Evolutionary conservation across 75 land plant species (phyloP).

Genomic region (Cunninghamia lanceolata): DNA sequence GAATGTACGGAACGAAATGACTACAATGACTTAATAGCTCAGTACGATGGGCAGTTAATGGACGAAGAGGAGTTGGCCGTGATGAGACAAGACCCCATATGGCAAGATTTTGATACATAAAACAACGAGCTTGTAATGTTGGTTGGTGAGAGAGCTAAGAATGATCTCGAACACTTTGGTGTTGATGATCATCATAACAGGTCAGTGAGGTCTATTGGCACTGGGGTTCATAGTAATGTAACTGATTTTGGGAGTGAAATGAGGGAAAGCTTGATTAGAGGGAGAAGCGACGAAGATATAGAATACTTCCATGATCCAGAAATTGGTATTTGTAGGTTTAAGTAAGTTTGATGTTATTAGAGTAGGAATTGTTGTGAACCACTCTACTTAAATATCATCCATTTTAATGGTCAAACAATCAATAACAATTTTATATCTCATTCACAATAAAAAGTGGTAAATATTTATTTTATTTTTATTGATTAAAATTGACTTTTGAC

Average conservation of each 20-base stretch:
- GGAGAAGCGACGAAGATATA: conserved; percentile 83
- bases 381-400: too few relatives aligned
- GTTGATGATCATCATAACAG: conserved; percentile 76
- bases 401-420: too few relatives aligned
- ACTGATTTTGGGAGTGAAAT: conserved; percentile 87
- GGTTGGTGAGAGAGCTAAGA: conserved; percentile 39
- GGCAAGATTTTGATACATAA: conserved; percentile 80
- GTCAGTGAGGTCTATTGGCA: conserved; percentile 79
- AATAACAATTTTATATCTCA: too few relatives aligned
- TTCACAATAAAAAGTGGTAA: too few relatives aligned
- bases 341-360: background rate
- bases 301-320: conserved; percentile 61
- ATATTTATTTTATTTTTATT: too few relatives aligned
- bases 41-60: conserved; percentile 76
- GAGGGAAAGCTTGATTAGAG: conserved; percentile 66
- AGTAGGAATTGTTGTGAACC: too few relatives aligned
- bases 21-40: conserved; percentile 49
- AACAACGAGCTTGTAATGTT: conserved; percentile 43
- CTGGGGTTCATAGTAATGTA: conserved; percentile 76
- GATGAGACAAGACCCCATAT: conserved; percentile 73
- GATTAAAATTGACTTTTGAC: too few relatives aligned
- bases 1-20: conserved; percentile 38
- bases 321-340: conserved; percentile 34
- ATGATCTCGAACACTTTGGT: conserved; percentile 35
- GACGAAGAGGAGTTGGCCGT: conserved; percentile 63